These are phyloP conservation scores for Cyclotella choctawhatcheeana DNA, from an alignment of 108 stramenopile genomes.

Conservation along the genomic window DNA sequence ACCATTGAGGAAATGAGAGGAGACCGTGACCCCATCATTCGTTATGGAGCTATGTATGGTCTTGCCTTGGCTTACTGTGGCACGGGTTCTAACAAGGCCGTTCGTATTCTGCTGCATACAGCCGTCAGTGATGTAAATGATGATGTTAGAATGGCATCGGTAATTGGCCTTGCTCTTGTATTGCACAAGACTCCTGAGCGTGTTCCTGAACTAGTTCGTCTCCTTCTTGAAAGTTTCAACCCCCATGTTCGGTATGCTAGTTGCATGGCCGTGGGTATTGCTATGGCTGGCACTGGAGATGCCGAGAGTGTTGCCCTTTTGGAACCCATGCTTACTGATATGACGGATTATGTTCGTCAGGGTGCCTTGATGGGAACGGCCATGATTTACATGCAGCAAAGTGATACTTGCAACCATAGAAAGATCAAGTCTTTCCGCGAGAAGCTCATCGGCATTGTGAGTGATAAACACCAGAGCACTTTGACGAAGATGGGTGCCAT, in stretches of 20 bases:
- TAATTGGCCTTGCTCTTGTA: slow-evolving; percentile 97
- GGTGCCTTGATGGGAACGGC: slow-evolving; percentile 96
- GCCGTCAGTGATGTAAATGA: slow-evolving; percentile 98
- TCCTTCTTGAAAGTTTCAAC: slow-evolving; percentile 98
- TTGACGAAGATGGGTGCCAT: slow-evolving; percentile 99
- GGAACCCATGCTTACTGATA: slow-evolving; percentile 98
- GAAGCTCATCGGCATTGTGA: slow-evolving; percentile 72
- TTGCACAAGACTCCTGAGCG: slow-evolving; percentile 96
- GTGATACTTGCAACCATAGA: slow-evolving; percentile 77
- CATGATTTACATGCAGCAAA: slow-evolving; percentile 99
- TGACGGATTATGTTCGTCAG: slow-evolving; percentile 98
- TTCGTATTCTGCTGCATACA: slow-evolving; percentile 95
- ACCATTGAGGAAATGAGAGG: slow-evolving; percentile 93
- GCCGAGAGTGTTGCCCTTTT: slow-evolving; percentile 94
- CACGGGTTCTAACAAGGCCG: slow-evolving; percentile 96
- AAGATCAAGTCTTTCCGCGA: slow-evolving; percentile 92
- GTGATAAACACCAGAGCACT: slow-evolving; percentile 95
- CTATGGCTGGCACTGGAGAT: slow-evolving; percentile 96
- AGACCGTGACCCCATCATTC: slow-evolving; percentile 97
- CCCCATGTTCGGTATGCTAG: slow-evolving; percentile 99
- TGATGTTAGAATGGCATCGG: slow-evolving; percentile 98
- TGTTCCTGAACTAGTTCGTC: slow-evolving; percentile 91
- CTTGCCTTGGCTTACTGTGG: slow-evolving; percentile 97
- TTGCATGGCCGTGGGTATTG: slow-evolving; percentile 99
- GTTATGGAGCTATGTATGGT: slow-evolving; percentile 98